Percentiles rank a stretch among this genome's conserved stretches.
These are phyloP conservation scores for Deuterostichococcus epilithicus DNA, from an alignment of 139 green algal species.

Conservation along the genomic window DNA sequence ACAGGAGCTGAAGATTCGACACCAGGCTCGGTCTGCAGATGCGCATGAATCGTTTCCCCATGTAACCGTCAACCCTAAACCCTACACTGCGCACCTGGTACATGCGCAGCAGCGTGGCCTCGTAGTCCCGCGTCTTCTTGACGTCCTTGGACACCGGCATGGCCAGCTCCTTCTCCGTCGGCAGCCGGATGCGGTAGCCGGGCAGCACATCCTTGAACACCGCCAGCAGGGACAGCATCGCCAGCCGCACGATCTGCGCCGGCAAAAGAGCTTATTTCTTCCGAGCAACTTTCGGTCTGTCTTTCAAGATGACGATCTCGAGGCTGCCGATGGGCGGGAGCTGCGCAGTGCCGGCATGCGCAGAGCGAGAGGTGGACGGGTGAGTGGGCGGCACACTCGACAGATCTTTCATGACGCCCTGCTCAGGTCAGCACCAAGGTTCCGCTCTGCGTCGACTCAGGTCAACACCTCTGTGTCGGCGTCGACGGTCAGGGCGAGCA, in stretches of 20 bases:
- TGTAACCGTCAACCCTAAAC: background rate
- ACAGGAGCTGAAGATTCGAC: too few relatives aligned
- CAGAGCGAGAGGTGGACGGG: too few relatives aligned
- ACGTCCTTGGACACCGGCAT: constrained; percentile 82
- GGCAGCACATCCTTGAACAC: constrained; percentile 86
- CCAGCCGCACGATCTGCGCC: constrained; percentile 57
- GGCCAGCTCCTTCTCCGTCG: constrained; percentile 62
- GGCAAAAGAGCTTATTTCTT: background rate
- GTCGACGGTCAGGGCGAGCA: constrained; percentile 35
- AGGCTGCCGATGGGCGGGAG: too few relatives aligned
- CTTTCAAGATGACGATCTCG: too few relatives aligned
- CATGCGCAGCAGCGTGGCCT: constrained; percentile 64
- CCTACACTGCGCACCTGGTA: constrained; percentile 58
- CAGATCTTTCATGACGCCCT: too few relatives aligned
- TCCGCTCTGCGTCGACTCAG: background rate
- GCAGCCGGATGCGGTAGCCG: constrained; percentile 78
- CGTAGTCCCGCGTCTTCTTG: constrained; percentile 66
- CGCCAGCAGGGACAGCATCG: constrained; percentile 71
- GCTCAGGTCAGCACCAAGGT: too few relatives aligned
- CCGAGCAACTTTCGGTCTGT: too few relatives aligned
- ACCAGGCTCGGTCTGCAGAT: too few relatives aligned
- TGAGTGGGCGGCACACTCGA: too few relatives aligned
- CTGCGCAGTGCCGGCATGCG: too few relatives aligned
- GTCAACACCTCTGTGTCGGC: constrained; percentile 22
- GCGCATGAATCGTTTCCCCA: too few relatives aligned